Percentiles rank a stretch among this genome's conserved stretches.
Conservation (phyloP, 768 basidiomycete species). For the Hortiboletus flavorubellus region DNA sequence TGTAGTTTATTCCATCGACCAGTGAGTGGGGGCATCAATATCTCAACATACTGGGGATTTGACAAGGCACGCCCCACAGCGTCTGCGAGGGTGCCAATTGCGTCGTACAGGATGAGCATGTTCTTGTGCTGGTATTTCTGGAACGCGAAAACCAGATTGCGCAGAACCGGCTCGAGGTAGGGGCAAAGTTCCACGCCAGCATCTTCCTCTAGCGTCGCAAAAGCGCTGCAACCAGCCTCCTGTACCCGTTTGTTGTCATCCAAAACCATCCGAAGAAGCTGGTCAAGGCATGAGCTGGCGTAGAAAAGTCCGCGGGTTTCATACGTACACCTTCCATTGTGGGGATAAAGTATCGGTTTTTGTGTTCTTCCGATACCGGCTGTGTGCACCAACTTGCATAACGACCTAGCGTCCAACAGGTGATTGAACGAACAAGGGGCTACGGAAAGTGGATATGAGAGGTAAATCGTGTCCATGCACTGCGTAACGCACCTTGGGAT, state of each 20-base stretch:
- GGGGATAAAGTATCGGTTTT: slow-evolving; percentile 87
- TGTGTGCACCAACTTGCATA: slow-evolving; percentile 98
- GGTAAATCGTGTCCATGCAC: neutral
- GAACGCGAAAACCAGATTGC: slow-evolving; percentile 94
- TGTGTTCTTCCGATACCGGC: slow-evolving; percentile 80
- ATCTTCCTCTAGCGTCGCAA: slow-evolving; percentile 98
- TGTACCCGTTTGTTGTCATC: slow-evolving; percentile 99
- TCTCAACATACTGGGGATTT: slow-evolving; percentile 85
- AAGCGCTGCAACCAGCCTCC: slow-evolving; percentile 98
- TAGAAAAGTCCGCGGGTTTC: slow-evolving; percentile 15
- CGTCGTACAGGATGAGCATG: slow-evolving; percentile 96
- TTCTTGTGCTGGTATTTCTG: slow-evolving; percentile 99
- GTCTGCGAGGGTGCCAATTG: slow-evolving; percentile 97
- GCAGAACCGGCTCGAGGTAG: slow-evolving; percentile 91
- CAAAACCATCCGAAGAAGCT: slow-evolving; percentile 96
- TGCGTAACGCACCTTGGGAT: slow-evolving; percentile 69
- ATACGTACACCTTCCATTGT: slow-evolving; percentile 92
- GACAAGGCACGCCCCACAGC: slow-evolving; percentile 88
- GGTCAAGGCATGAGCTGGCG: slow-evolving; percentile 1
- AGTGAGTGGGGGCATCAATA: slow-evolving; percentile 94
- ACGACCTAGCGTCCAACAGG: slow-evolving; percentile 98
- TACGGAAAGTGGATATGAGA: slow-evolving; percentile 30
- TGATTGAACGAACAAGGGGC: slow-evolving; percentile 97
- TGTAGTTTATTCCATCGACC: slow-evolving; percentile 85
- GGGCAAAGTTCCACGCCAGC: slow-evolving; percentile 88